Evolutionary conservation across 768 basidiomycete genomes (phyloP).

Genomic region (Lactarius psammicola): DNA sequence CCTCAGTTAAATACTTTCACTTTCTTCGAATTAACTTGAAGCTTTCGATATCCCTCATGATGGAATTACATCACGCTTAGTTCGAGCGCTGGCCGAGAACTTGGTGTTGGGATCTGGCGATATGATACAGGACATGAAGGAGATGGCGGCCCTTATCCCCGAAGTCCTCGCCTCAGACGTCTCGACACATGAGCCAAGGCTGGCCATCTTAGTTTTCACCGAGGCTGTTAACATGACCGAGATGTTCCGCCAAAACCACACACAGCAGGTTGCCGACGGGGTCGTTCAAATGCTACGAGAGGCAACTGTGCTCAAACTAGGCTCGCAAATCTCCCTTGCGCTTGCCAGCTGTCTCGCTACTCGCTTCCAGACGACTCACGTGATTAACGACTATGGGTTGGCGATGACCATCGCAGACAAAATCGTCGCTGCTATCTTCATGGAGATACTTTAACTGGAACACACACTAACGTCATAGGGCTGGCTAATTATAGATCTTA

Average conservation of each 20-base stretch:
- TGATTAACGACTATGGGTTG: neutral
- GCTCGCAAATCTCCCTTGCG: neutral
- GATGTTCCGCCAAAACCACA: no score
- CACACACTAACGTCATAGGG: rapidly evolving
- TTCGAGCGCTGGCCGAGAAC: neutral
- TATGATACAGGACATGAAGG: neutral
- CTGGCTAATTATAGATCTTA: neutral
- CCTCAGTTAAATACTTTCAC: neutral
- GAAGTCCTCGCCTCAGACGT: neutral
- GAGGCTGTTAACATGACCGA: neutral
- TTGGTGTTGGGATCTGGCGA: neutral
- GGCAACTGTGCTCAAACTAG: neutral
- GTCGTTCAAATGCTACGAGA: neutral
- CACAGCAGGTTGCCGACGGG: no score
- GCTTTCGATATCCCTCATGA: neutral
- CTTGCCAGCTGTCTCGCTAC: neutral
- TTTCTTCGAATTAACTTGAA: neutral
- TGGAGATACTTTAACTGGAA: neutral
- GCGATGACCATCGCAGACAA: neutral
- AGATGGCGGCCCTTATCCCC: neutral
- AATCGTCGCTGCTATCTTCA: neutral
- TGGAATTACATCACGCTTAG: neutral
- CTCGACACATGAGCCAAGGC: neutral
- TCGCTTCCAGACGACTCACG: neutral
- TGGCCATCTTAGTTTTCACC: neutral